Base-by-base conservation (phyloP, 2,329 filamentous ascomycete genomes). In the Phymatotrichopsis omnivora region DNA sequence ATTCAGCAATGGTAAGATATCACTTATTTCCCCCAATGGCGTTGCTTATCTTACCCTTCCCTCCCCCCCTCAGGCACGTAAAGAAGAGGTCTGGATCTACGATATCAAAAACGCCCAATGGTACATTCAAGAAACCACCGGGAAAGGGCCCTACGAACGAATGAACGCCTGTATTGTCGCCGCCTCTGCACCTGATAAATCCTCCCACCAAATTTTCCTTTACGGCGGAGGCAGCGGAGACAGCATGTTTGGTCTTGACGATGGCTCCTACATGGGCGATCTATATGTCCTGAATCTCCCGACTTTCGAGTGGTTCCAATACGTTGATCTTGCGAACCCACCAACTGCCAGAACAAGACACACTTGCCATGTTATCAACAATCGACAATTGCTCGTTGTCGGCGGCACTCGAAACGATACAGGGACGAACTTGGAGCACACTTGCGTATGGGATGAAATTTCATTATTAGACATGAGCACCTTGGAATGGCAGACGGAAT, bases 361-460 rank as follows among this genome's bases (percentile, higher is more conserved):
- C 31, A 49, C 46, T 8, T 49, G 46, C 32, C 42, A 45, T 41
- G 28, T 45, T 14, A 11, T 41, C 17, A 49, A 49, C 17, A 39
- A 45, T 7, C 22, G 29, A 12, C 46, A 49, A 24, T 7, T 49
- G 41, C n/a, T 49, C 17, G 36, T 49, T 34, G n/a, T 45, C 16
- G 29, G 35, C 6, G 42, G 46, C 6, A 29, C 41, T 8, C n/a
- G 42, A 11, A 49, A 49, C n/a, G 46, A 41, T 20, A 35, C 46
- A 4, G 17, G 19, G 3, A 33, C 42, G 10, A 16, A 14, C 5
- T 20, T 31, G 7, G 6, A 24, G 5, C 19, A 42, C 23, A 28
- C 28, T 22, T 47, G 44, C 20, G 24, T 33, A 7, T 47, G 36
- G 29, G 36, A 47, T 16, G 29, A 33, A 8, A 4, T 34, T 7